Evolutionary conservation across 805 yeast genomes (phyloP), one percentile per base, ranked within the genome.

Genomic region (Lipomyces yamanashiensis): DNA sequence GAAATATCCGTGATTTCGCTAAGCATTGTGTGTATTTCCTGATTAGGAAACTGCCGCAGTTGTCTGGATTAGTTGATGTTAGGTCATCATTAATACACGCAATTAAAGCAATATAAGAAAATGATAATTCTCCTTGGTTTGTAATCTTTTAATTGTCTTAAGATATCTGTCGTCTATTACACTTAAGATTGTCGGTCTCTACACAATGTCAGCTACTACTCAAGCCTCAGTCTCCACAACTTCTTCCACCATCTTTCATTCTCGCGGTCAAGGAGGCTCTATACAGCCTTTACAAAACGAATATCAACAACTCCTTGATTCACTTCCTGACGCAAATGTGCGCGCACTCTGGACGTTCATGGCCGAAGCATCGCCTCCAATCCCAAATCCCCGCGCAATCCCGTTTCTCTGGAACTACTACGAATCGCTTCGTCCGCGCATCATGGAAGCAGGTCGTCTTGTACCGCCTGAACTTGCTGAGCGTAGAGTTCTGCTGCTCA

Each of bases 341-440:
- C 51, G 51, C n/a, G 51, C 51, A 21, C 34, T 47, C n/a, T 47
- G 51, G 51, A 47, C 51, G 51, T 47, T 47, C 51, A 17, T 47
- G 51, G n/a, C 51, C 34, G 51, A 47, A 12, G 51, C 51, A 15
- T n/a, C 34, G 34, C 51, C 51, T 9, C 51, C 51, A 7, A 34
- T 21, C 28, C 51, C 51, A 21, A 47, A 47, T 15, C 51, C 51
- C 15, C 51, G 51, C 36, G 51, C 51, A 8, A 23, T 21, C 13
- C 51, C 51, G 34, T 21, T 17, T 47, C n/a, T 23, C 28, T 47
- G 51, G 51, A 21, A 8, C 36, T 47, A 37, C 13, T 13, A 21
- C 34, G 34, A 21, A n/a, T 47, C 51, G 51, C 36, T 47, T n/a
- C 51, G 51, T 23, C 51, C 51, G 28, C 51, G 51, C 8, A 47